Evolutionary conservation across 352 stramenopile species (phyloP).

Genomic region (Phytopythium oedochilum): DNA sequence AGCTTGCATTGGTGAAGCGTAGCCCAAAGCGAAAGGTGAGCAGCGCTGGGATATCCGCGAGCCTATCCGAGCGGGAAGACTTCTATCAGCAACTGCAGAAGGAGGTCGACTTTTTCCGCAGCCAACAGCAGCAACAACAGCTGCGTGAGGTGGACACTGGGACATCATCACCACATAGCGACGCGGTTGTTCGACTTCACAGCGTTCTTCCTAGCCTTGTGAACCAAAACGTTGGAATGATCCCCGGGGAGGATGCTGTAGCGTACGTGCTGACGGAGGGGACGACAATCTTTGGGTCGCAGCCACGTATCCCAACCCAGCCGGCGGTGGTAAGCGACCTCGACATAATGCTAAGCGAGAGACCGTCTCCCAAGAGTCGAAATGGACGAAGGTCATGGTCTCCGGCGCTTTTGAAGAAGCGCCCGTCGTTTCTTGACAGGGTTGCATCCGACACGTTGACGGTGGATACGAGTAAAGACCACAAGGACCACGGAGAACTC

Average conservation of each 20-base stretch:
- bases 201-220: conserved; percentile 38
- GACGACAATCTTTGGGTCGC: conserved; percentile 38
- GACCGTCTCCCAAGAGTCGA: background rate
- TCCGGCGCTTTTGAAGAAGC: conserved; percentile 28
- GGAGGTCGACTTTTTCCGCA: conserved; percentile 38
- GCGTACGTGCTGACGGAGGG: conserved; percentile 42
- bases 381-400: conserved; percentile 30
- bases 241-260: conserved; percentile 19
- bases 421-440: conserved; percentile 6
- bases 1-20: conserved; percentile 31
- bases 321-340: background rate
- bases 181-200: conserved; percentile 20
- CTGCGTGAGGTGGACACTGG: background rate
- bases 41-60: conserved; percentile 22
- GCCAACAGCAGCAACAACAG: conserved; percentile 18
- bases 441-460: background rate
- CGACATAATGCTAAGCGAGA: background rate
- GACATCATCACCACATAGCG: background rate
- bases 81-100: conserved; percentile 44
- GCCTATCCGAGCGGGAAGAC: conserved; percentile 39
- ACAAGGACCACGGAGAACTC: background rate
- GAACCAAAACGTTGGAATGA: conserved; percentile 29
- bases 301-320: background rate
- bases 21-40: conserved; percentile 26
- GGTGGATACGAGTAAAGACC: background rate